A percentile compares a stretch with the other conserved stretches of the same genome.
Conservation (phyloP, 2,329 filamentous ascomycete species). For the Leptographium procerum region DNA sequence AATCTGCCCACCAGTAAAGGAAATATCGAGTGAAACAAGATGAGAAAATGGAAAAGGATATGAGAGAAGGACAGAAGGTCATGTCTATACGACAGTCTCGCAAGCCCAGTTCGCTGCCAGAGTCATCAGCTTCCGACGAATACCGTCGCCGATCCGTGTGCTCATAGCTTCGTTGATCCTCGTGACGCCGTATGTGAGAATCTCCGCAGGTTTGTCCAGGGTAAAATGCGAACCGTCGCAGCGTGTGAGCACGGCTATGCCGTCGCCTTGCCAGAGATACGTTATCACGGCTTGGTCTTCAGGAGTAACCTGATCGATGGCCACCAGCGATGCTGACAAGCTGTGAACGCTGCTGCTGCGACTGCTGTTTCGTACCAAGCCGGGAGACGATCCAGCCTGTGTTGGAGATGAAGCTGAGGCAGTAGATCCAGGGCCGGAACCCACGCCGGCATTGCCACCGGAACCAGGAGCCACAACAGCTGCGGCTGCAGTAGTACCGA, state of each 20-base stretch:
- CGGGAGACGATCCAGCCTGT: background rate
- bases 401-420: background rate
- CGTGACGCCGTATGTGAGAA: slow-evolving; percentile 29
- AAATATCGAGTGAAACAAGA: background rate
- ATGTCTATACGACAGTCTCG: background rate
- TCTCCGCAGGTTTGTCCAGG: slow-evolving; percentile 26
- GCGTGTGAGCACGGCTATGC: slow-evolving; percentile 24
- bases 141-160: slow-evolving; percentile 32
- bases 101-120: slow-evolving; percentile 29
- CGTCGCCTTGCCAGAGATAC: slow-evolving; percentile 28
- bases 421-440: background rate
- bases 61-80: background rate
- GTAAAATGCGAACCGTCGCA: slow-evolving; percentile 21
- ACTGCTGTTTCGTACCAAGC: background rate
- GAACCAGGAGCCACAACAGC: background rate
- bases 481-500: no score
- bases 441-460: background rate
- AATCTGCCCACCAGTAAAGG: background rate
- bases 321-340: slow-evolving; percentile 11
- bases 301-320: slow-evolving; percentile 29
- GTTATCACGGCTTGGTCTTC: slow-evolving; percentile 26
- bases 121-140: slow-evolving; percentile 29
- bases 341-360: background rate
- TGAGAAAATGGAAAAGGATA: background rate
- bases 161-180: slow-evolving; percentile 28